Conservation (phyloP, 2,329 filamentous ascomycete genomes). For the Xylariaceae sp. region DNA sequence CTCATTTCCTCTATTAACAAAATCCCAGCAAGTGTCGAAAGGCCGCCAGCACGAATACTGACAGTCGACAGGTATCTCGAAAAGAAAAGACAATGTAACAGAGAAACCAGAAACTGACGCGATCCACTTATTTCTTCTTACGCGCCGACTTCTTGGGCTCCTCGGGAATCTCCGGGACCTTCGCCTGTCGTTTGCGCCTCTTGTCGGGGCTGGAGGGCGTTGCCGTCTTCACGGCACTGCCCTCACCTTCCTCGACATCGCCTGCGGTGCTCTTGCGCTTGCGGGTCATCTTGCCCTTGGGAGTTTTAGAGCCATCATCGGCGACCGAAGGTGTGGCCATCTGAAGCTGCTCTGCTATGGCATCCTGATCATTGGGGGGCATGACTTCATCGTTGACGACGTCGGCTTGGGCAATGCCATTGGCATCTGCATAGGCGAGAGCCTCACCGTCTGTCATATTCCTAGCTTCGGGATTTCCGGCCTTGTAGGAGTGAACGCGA, state of each 20-base stretch:
- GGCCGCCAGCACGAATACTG: neutral
- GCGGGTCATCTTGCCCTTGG: constrained; percentile 48
- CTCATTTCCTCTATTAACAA: neutral
- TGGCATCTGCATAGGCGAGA: constrained; percentile 53
- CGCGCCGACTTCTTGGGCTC: constrained; percentile 56
- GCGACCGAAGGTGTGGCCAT: constrained; percentile 33
- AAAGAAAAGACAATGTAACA: constrained; percentile 10
- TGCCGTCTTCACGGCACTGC: constrained; percentile 32
- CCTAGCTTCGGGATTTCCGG: constrained; percentile 52
- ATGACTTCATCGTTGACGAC: constrained; percentile 40
- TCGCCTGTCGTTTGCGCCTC: constrained; percentile 57
- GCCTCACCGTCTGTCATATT: constrained; percentile 58
- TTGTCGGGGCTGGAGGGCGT: constrained; percentile 53
- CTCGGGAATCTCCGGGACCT: constrained; percentile 49
- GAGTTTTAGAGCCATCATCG: constrained; percentile 48
- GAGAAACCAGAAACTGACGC: neutral
- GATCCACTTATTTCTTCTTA: constrained; percentile 45
- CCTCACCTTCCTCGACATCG: constrained; percentile 40
- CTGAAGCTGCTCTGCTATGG: constrained; percentile 55
- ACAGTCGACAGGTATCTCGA: constrained; percentile 9
- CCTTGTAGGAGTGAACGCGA: constrained; percentile 59
- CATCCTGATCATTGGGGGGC: constrained; percentile 46
- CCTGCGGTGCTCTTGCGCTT: constrained; percentile 52
- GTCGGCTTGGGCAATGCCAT: constrained; percentile 48
- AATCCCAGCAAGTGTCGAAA: neutral